These are phyloP conservation scores for Didymella arachidicola DNA, from an alignment of 2,329 filamentous ascomycete species.

Conservation along the genomic window DNA sequence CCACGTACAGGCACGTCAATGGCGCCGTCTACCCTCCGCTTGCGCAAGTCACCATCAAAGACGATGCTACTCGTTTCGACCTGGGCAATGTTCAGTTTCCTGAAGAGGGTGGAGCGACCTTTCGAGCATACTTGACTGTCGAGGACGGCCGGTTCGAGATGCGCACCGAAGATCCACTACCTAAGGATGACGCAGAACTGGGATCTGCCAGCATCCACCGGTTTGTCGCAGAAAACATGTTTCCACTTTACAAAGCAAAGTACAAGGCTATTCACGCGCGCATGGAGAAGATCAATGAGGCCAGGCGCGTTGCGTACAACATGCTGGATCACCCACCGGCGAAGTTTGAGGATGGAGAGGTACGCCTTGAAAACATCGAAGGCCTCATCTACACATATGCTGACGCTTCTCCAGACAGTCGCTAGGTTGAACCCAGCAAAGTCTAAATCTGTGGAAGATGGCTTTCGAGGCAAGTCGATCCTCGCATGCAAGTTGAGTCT, in stretches of 20 bases:
- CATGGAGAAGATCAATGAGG: conserved; percentile 35
- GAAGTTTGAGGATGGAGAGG: conserved; percentile 34
- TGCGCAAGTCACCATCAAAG: conserved; percentile 31
- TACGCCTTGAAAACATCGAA: conserved; percentile 22
- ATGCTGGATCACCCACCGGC: conserved; percentile 22
- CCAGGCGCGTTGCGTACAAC: conserved; percentile 32
- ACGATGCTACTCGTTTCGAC: conserved; percentile 33
- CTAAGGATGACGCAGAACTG: conserved; percentile 26
- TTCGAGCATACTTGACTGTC: conserved; percentile 26
- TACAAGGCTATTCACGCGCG: conserved; percentile 32
- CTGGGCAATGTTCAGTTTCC: conserved; percentile 42
- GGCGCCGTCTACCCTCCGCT: conserved; percentile 33
- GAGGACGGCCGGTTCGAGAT: conserved; percentile 33
- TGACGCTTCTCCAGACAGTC: conserved; percentile 25
- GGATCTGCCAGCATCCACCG: conserved; percentile 34
- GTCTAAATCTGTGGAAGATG: conserved; percentile 5
- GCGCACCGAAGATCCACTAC: conserved; percentile 29
- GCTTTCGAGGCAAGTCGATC: neutral
- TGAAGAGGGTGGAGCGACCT: conserved; percentile 24
- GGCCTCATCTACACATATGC: neutral
- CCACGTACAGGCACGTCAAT: conserved; percentile 36
- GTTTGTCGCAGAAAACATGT: conserved; percentile 34
- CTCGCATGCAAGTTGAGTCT: neutral
- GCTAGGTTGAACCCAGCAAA: conserved; percentile 22
- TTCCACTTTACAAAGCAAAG: conserved; percentile 38